Base-by-base conservation (phyloP, 2,329 filamentous ascomycete genomes). In the Trichoderma citrinoviride region DNA sequence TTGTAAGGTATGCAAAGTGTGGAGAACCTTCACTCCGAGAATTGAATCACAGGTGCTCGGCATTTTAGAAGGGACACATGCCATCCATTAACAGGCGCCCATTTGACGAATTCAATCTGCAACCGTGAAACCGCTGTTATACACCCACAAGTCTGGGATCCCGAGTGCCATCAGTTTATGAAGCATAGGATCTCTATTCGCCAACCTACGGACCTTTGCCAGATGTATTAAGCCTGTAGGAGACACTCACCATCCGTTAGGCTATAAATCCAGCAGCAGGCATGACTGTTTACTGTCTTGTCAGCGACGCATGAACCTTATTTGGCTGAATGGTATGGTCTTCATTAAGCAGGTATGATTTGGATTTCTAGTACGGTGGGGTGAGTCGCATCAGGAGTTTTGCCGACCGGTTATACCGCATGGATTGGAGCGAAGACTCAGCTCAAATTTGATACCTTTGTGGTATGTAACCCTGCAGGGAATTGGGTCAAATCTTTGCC, bases 391-490 rank as follows among this genome's bases (percentile, higher is more conserved):
- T 61, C n/a, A 14, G 21, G 12, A 41, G 6, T 52, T 61, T 61
- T 61, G 37, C 57, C 57, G 57, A 43, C 46, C 57, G 57, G 57
- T 44, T 61, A 61, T 61, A 61, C 46, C 29, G 27, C 29, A 49
- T 37, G 44, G 19, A 29, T 19, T 3, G 19, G 12, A 41, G 46
- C 37, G 21, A 49, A 17, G 7, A 12, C 19, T 43, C 1, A 17
- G 29, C 15, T 7, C 6, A 25, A 19, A 12, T 8, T 14, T 3
- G 10, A 12, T 12, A 14, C 37, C 10, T 15, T 43, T 43, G 15
- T 17, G 23, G 53, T 17, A 60, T 60, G 29, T 40, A 49, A 49
- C 56, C 43, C 10, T 49, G 29, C 19, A 25, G 8, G 14, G 12
- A 40, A 40, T 3, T 29, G 21, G 12, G 5, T 52, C n/a, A 15